phyloP scores from a whole-genome alignment of 805 yeast genomes.

The Metschnikowia santaceciliae region DNA sequence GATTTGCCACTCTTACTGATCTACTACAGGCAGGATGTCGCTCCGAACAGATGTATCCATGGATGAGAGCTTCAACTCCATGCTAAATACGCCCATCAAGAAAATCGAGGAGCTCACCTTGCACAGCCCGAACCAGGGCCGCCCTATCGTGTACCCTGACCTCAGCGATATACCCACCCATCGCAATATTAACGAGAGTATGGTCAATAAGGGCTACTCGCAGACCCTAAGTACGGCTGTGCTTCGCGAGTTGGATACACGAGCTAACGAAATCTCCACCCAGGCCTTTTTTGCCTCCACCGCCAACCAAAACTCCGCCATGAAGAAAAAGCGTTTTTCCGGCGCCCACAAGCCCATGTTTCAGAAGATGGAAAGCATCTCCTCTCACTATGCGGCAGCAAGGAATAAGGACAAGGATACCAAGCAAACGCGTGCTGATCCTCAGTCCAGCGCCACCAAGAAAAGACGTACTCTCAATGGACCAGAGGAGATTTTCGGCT shows the following conservation, averaged over 20 bases:
- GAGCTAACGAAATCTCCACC: slow-evolving; percentile 18
- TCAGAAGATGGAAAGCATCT: slow-evolving; percentile 46
- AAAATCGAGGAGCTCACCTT: slow-evolving; percentile 31
- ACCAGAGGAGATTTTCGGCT: slow-evolving; percentile 31
- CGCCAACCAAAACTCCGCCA: neutral
- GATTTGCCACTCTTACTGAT: too few relatives aligned
- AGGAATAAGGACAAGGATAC: slow-evolving; percentile 38
- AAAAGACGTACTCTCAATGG: slow-evolving; percentile 40
- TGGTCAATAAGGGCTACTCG: slow-evolving; percentile 18
- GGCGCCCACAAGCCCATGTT: slow-evolving; percentile 34
- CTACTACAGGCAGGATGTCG: neutral
- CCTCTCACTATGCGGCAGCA: slow-evolving; percentile 45
- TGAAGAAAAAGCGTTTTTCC: slow-evolving; percentile 25
- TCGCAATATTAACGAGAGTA: slow-evolving; percentile 10
- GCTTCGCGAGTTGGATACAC: slow-evolving; percentile 14
- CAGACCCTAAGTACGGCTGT: slow-evolving; percentile 18
- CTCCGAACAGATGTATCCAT: slow-evolving; percentile 3
- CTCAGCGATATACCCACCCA: slow-evolving; percentile 13
- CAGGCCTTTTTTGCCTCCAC: slow-evolving; percentile 3
- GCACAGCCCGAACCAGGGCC: slow-evolving; percentile 25
- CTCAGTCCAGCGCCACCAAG: slow-evolving; percentile 24
- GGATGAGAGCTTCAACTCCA: slow-evolving; percentile 14
- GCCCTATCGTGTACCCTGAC: slow-evolving; percentile 15
- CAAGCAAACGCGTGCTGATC: slow-evolving; percentile 7
- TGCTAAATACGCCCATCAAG: slow-evolving; percentile 39